Base-by-base conservation (phyloP, 176 grass and related monocot genomes). In the Themeda triandra region DNA sequence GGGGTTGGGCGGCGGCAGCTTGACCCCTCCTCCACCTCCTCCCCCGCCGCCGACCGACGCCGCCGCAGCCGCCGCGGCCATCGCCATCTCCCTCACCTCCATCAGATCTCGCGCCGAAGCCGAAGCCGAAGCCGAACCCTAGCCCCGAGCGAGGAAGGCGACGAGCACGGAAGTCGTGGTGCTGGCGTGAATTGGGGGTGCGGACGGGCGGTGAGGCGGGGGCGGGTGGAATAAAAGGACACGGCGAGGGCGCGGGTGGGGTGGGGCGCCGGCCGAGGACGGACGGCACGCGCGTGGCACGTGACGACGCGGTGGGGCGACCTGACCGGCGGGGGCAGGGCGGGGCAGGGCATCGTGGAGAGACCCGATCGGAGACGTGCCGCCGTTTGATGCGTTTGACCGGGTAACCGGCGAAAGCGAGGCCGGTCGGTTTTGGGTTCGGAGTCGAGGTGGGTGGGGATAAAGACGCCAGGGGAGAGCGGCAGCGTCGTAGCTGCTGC, bases 371-470 rank as follows among this genome's bases (percentile, higher is more conserved):
- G 94, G 89, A 85, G 94, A 8, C 69, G 86, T 89, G 91, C 86
- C 90, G 92, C 88, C 95, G 95, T 82, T 89, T 81, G 88, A 87
- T 94, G 80, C 30, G 86, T 92, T 97, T 94, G 95, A 97, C 95
- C 90, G 90, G 90, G 87, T 81, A 87, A 89, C 88, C 86, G 78
- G 86, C 86, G 88, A 83, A 78, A 73, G 39, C 77, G 77, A 82
- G 83, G 79, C 69, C 72, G 68, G 62, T 79, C 79, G 79, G 82
- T 70, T 89, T 73, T 69, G 80, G 69, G 66, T 82, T 82, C 66
- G 79, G 79, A 81, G 51, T 45, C 13, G 35, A 51, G 28, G 86
- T 29, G 7, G 51, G 77, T 63, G 19, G 10, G 25, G 87, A 90
- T n/a, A 86, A 59, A 51, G 82, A 89, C 64, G 54, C 56, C 19